Base-by-base conservation (phyloP, 192 early-diverging fungal genomes). In the Coemansia asiatica region DNA sequence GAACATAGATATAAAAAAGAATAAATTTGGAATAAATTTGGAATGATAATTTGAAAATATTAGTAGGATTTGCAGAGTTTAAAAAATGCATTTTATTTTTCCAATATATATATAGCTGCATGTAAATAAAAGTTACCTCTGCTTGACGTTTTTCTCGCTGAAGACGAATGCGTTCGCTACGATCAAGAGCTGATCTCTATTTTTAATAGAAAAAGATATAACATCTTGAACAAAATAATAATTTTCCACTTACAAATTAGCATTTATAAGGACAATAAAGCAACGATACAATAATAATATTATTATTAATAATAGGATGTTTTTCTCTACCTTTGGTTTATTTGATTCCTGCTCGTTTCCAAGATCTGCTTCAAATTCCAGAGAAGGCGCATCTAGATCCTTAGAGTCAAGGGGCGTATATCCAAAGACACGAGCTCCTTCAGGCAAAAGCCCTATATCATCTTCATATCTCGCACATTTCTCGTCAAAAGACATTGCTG, bases 141-240 rank as follows among this genome's bases (percentile, higher is more conserved):
- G 68, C 61, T 18, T 47, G 60, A 9, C 79, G 72, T 21, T 57
- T 38, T 36, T 75, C 66, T 25, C 56, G 48, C 15, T 72, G 73
- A 0, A 69, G 28, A 6, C 63, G 63, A 46, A 81, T 81, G n/a
- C 79, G 79, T 19, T 81, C 79, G 46, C 31, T 66, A 36, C 79
- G 79, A 59, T 64, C 66, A 35, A 72, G 31, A 12, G 16, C 46
- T 0, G 62, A 31, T 12, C 33, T 22, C 70, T 67, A 55, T n/a
- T n/a, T n/a, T n/a, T 16, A 61, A 31, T 23, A 15, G 18, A 54
- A 29, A 63, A 31, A 18, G 18, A 63, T 38, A 49, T 18, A 49
- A 5, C 48, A 49, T 7, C 5, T 49, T 54, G 6, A 47, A 19
- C 12, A 22, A 51, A 29, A 19, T 28, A 9, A 46, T 10, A 49